Percentiles rank a stretch among this genome's conserved stretches.
Conservation (phyloP, 2,329 filamentous ascomycete genomes). For the Phoma sp. region DNA sequence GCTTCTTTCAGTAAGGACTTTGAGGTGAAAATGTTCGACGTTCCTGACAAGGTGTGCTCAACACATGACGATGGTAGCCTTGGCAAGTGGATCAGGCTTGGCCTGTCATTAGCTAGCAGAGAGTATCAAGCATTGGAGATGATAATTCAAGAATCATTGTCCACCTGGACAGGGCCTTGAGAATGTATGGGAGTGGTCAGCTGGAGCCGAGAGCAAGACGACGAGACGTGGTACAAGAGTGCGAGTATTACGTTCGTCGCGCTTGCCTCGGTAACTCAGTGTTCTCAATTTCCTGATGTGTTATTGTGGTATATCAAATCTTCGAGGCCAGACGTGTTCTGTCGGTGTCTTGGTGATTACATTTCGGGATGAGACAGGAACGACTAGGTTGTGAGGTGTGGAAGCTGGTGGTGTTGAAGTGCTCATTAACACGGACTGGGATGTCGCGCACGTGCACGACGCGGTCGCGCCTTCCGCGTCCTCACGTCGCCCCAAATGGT, state of each 20-base stretch:
- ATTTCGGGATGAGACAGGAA: neutral
- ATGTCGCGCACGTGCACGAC: slow-evolving; percentile 31
- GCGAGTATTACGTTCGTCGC: too few species aligned
- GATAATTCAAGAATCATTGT: neutral
- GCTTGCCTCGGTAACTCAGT: too few species aligned
- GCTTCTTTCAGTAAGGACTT: too few species aligned
- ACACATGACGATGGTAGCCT: slow-evolving; percentile 6
- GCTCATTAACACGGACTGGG: slow-evolving; percentile 33
- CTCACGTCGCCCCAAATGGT: slow-evolving; percentile 30
- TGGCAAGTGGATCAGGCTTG: slow-evolving; percentile 9
- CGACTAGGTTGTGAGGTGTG: neutral
- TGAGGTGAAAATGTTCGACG: neutral
- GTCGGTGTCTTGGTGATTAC: too few species aligned
- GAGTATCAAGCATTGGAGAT: neutral
- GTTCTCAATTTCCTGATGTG: too few species aligned
- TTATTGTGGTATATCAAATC: too few species aligned
- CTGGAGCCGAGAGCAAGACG: neutral
- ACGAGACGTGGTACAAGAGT: neutral
- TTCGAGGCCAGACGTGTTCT: too few species aligned
- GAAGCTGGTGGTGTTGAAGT: slow-evolving; percentile 10
- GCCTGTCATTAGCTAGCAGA: slow-evolving; percentile 8
- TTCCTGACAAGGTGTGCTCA: neutral
- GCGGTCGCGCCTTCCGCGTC: slow-evolving; percentile 37
- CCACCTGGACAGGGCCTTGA: too few species aligned
- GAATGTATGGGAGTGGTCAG: neutral